Evolutionary conservation across 2,329 filamentous ascomycete genomes (phyloP).

Genomic region (Aureobasidium sp.): DNA sequence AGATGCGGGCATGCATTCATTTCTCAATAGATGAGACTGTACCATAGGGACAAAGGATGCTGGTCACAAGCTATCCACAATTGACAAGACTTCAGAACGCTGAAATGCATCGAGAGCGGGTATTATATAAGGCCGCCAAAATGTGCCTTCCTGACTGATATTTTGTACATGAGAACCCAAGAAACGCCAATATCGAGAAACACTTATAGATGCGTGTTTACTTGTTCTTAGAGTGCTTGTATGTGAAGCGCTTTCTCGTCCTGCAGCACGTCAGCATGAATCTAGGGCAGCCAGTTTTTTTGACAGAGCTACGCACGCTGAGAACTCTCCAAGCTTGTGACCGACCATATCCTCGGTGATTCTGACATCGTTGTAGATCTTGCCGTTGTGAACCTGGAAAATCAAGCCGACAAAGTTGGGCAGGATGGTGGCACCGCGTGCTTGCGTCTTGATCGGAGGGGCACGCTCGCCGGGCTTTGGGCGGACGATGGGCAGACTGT

Average conservation of each 20-base stretch:
- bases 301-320: constrained; percentile 53
- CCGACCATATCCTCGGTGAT: constrained; percentile 97
- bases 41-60: background rate
- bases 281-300: background rate
- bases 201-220: constrained; percentile 21
- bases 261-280: constrained; percentile 29
- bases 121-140: background rate
- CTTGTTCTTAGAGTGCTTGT: constrained; percentile 65
- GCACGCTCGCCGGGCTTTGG: constrained; percentile 53
- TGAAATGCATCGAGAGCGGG: background rate
- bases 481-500: constrained; percentile 55
- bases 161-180: constrained; percentile 1
- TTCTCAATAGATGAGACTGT: constrained; percentile 6
- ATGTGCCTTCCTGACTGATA: background rate
- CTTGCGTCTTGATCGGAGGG: constrained; percentile 74
- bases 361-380: constrained; percentile 69
- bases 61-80: background rate
- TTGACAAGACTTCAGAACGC: background rate
- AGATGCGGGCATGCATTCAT: background rate
- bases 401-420: constrained; percentile 85
- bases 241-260: constrained; percentile 58
- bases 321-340: constrained; percentile 88
- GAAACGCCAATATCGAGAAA: background rate
- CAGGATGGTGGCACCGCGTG: constrained; percentile 78
- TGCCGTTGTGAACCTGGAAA: constrained; percentile 90